These are phyloP conservation scores for Cryptosporidium parvum DNA, from an alignment of 169 alveolate species.

Conservation along the genomic window DNA sequence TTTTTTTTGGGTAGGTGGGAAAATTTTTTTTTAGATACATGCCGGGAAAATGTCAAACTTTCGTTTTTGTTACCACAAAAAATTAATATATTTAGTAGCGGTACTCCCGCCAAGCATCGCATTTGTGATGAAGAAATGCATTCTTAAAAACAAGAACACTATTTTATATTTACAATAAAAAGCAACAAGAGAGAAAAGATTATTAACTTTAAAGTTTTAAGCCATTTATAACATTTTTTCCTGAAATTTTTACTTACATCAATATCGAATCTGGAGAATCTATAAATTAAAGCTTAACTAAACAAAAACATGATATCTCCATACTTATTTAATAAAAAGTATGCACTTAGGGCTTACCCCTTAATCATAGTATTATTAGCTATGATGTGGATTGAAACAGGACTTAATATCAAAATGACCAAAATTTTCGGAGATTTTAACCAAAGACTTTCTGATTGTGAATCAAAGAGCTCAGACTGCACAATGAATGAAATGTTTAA, in stretches of 20 bases:
- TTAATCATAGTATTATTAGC: neutral
- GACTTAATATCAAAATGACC: slow-evolving; percentile 31
- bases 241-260: neutral
- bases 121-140: slow-evolving; percentile 8
- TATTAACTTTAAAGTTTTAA: neutral
- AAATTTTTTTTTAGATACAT: neutral
- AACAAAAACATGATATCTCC: slow-evolving; percentile 43
- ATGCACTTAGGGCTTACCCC: slow-evolving; percentile 43
- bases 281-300: neutral
- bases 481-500: slow-evolving; percentile 16
- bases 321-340: slow-evolving; percentile 42
- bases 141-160: neutral
- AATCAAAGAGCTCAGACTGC: slow-evolving; percentile 3
- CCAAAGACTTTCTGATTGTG: slow-evolving; percentile 68
- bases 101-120: slow-evolving; percentile 48
- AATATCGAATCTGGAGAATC: neutral
- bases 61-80: neutral
- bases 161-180: neutral
- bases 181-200: neutral
- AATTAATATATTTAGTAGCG: neutral
- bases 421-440: slow-evolving; percentile 43
- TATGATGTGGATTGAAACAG: slow-evolving; percentile 68
- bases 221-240: neutral
- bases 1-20: slow-evolving; percentile 43
- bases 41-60: slow-evolving; percentile 51